Evolutionary conservation across 306 rosid species (phyloP), one percentile per base, ranked within the genome.

Genomic region (Gillenia trifoliata): DNA sequence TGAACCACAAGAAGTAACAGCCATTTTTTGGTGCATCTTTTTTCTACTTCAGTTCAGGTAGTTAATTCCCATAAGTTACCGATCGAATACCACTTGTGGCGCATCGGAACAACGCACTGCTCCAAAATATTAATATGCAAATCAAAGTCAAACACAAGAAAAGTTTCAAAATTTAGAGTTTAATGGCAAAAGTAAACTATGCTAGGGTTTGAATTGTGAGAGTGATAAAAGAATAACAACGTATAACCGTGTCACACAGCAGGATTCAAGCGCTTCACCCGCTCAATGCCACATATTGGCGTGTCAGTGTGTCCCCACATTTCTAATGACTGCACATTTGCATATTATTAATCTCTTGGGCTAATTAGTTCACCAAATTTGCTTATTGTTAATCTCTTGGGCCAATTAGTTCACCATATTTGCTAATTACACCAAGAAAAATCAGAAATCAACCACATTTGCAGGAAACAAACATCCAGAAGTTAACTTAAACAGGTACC

Each of bases 1-100:
- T 41, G 68, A 65, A 67, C 75, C 72, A 73, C 5, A 17, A 40
- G 78, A 67, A 15, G 40, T 26, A 16, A 33, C 12, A 75, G 70
- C 70, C 88, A 83, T 77, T 29, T 63, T 36, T 22, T 34, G 64
- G 62, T 63, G 15, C 5, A 1, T 9, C 57, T 68, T 56, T 45
- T 56, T 26, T 25, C 38, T 36, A 68, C 17, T 68, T 68, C 55
- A 41, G 50, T 66, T 41, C 22, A 40, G 71, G n/a, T 8, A 45
- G 8, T 26, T 36, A 68, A 28, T 43, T 20, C 25, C 72, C 38
- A 68, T 26, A 1, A 68, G 33, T 11, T 59, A 68, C 17, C 3
- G 41, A 31, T 30, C 23, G 23, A 63, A 20, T 31, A 23, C 4
- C 38, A 33, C 3, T 22, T 63, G 33, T 26, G 64, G 20, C 33